These are phyloP conservation scores for Annona cherimola DNA, from an alignment of 164 flowering plant genomes.

Conservation along the genomic window DNA sequence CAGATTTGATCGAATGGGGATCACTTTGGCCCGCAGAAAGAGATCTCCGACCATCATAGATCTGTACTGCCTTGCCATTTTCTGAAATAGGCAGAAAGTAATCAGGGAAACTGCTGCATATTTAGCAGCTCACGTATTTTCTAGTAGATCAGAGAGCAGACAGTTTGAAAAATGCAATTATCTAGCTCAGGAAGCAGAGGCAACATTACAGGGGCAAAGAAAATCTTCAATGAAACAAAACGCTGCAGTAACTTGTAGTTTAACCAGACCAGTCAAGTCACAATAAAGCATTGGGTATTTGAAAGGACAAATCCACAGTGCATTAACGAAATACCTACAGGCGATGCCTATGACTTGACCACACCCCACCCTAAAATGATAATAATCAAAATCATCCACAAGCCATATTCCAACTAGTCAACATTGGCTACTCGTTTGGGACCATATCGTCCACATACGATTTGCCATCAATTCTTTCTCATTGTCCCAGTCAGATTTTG, in stretches of 20 bases:
- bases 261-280: background rate
- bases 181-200: background rate
- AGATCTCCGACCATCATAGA: slow-evolving; percentile 86
- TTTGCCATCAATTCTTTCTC: too few species aligned
- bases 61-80: slow-evolving; percentile 52
- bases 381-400: too few species aligned
- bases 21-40: slow-evolving; percentile 36
- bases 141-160: too few species aligned
- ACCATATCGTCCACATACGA: too few species aligned
- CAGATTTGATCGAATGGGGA: slow-evolving; percentile 10
- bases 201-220: background rate
- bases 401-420: too few species aligned
- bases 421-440: too few species aligned
- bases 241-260: background rate
- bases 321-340: too few species aligned
- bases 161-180: too few species aligned
- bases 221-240: background rate
- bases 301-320: background rate
- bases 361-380: too few species aligned
- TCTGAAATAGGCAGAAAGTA: slow-evolving; percentile 32
- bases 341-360: too few species aligned
- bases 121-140: background rate
- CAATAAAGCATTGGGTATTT: background rate
- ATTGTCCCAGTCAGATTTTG: too few species aligned
- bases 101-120: background rate